A percentile compares a stretch with the other conserved stretches of the same genome.
Evolutionary conservation across 495 filamentous ascomycete genomes (phyloP).

Genomic region (Trichoderma parareesei): DNA sequence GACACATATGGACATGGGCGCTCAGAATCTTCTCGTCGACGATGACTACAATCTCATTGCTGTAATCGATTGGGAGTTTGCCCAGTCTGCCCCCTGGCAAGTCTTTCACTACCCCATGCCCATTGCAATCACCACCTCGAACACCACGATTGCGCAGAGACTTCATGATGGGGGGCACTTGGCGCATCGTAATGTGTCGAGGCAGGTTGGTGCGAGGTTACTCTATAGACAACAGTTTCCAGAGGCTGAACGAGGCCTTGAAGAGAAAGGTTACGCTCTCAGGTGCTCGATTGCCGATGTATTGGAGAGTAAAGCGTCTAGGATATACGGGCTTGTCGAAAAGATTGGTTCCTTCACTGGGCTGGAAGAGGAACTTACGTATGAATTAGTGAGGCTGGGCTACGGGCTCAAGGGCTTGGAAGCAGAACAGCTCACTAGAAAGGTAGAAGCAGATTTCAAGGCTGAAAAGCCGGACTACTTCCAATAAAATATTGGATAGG

Average conservation of each 20-base stretch:
- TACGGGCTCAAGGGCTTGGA: too few relatives aligned
- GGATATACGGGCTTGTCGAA: too few relatives aligned
- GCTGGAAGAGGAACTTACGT: too few relatives aligned
- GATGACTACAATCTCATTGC: conserved; percentile 21
- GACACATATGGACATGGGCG: conserved; percentile 19
- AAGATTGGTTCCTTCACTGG: too few relatives aligned
- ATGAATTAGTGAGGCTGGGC: too few relatives aligned
- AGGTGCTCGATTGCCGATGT: too few relatives aligned
- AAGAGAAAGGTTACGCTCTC: neutral
- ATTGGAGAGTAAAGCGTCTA: too few relatives aligned
- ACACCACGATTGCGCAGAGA: too few relatives aligned
- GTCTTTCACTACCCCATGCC: conserved; percentile 25
- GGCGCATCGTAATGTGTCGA: neutral
- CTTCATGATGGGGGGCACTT: too few relatives aligned
- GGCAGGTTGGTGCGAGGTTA: neutral
- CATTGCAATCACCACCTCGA: conserved; percentile 17
- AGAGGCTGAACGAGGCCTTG: conserved; percentile 3
- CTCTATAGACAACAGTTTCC: neutral
- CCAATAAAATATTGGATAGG: neutral
- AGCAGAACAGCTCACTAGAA: neutral
- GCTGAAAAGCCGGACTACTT: too few relatives aligned
- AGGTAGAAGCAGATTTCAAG: neutral
- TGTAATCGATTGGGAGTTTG: conserved; percentile 28
- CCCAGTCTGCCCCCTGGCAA: conserved; percentile 21
- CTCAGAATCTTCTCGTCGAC: conserved; percentile 26